Base-by-base conservation (phyloP, 2,329 filamentous ascomycete genomes). In the Torrubiella hemipterigena region DNA sequence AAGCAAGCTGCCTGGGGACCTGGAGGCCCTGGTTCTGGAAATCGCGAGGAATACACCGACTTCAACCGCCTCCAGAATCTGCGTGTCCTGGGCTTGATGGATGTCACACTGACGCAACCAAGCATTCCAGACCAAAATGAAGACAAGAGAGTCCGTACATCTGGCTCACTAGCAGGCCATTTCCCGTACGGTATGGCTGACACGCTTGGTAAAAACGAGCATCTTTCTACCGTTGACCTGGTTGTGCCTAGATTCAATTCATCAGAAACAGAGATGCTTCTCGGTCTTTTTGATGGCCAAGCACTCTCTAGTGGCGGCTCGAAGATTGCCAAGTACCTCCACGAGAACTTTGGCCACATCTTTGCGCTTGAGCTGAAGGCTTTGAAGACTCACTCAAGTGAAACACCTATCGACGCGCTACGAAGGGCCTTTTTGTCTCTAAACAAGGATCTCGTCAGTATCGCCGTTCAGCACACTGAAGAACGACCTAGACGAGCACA, bases 151-250 rank as follows among this genome's bases (percentile, higher is more conserved):
- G 85, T 98, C 33, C 76, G 91, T 47, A 96, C 91, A n/a, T 93
- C 91, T 17, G 87, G 87, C n/a, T 94, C 89, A 1, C 61, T 89
- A 34, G 87, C 93, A 14, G 89, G 89, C 3, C 80, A 84, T 19
- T 72, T 98, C 55, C 80, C 85, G 2, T 98, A 98, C 48, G 91
- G 91, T 38, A 95, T 98, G 87, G 91, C 91, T 7, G 91, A 98
- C 56, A 93, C 84, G 11, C 65, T 98, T 11, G 91, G 91, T 23
- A 82, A 77, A 48, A 87, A 89, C 44, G 91, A 98, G 55, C 91
- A 98, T 52, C 61, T 98, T 31, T 96, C 91, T 5, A 94, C 87
- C 3, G 80, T 96, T 36, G 91, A 98, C 51, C 78, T 98, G 58
- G 85, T 98, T 14, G 83, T 96, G 18, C 91, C 91, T 9, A 76